Evolutionary conservation across 2,329 filamentous ascomycete species (phyloP), one percentile per base, ranked within the genome.

Genomic region (Dothideomycetidae sp.): DNA sequence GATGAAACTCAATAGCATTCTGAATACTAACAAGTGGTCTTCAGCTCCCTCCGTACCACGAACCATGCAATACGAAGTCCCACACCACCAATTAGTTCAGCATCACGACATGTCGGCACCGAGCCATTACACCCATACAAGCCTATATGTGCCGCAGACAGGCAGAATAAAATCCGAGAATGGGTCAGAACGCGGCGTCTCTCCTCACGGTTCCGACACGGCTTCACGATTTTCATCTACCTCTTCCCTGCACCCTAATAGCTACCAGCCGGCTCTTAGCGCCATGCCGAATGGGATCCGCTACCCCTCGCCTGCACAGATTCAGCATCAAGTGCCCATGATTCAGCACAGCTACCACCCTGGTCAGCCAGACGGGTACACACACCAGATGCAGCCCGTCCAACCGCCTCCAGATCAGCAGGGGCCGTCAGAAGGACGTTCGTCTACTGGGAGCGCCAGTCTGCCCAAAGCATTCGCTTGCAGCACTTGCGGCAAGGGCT

Each of bases 401-500:
- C 55, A 52, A 37, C 54, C 53, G 33, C 54, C 50, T 40, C 55
- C 53, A 33, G 50, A 52, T 29, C 60, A 60, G 47, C 55, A 55
- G 23, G 56, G 21, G 21, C 21, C 47, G 56, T 58, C 50, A 47
- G 50, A 56, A 21, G 46, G 48, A 23, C 45, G 53, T 23, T 47
- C 47, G 23, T 59, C 48, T 53, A 59, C 36, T 60, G 62, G 46
- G 44, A 64, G 60, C 49, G 53, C 63, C 57, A 54, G 67, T 48
- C 66, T 70, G 18, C 68, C 72, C 9, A 81, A 94, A 61, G 77
- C 82, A 1, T 94, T 90, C 53, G 78, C 84, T 14, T 98, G 90
- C 62, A 81, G 76, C 46, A 88, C 81, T 3, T 98, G 90, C 57
- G 72, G 71, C 41, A 96, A 96, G 61, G 81, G 80, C 15, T 98